Conservation (phyloP, 441 rosid genomes). For the Corymbia citriodora region DNA sequence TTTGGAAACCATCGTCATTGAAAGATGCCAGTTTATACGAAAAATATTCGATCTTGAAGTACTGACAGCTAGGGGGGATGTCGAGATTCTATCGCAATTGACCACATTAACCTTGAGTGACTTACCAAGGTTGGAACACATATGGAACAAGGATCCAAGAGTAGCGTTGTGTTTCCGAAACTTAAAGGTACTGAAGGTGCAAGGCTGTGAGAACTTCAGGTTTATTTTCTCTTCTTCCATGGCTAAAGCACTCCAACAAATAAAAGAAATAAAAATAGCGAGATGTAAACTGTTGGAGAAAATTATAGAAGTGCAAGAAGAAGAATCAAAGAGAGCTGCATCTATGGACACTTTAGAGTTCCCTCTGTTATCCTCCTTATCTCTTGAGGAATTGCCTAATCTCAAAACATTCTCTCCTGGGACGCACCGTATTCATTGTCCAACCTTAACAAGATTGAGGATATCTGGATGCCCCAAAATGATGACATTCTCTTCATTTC, state of each 20-base stretch:
- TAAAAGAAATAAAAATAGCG: not conserved
- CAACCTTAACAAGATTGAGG: not conserved
- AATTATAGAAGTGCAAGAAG: not conserved
- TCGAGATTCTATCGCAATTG: not conserved
- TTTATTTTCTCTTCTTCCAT: not conserved
- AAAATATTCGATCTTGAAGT: not conserved
- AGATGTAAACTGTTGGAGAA: not conserved
- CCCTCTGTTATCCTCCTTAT: not conserved
- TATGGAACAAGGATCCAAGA: not conserved
- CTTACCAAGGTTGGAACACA: not conserved
- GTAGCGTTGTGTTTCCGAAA: accelerated
- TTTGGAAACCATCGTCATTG: not conserved
- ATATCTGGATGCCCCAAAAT: not conserved
- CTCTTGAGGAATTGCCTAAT: not conserved
- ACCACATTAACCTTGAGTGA: not conserved
- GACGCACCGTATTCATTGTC: not conserved
- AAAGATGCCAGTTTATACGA: accelerated
- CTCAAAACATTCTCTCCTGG: not conserved
- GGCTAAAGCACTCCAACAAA: not conserved
- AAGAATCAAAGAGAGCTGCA: not conserved
- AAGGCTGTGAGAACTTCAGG: not conserved
- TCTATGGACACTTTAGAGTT: too few relatives aligned
- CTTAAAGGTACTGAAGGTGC: not conserved
- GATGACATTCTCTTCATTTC: not conserved
- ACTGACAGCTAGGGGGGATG: accelerated